Base-by-base conservation (phyloP, 1,284 basidiomycete genomes). In the Ganoderma lucidum region DNA sequence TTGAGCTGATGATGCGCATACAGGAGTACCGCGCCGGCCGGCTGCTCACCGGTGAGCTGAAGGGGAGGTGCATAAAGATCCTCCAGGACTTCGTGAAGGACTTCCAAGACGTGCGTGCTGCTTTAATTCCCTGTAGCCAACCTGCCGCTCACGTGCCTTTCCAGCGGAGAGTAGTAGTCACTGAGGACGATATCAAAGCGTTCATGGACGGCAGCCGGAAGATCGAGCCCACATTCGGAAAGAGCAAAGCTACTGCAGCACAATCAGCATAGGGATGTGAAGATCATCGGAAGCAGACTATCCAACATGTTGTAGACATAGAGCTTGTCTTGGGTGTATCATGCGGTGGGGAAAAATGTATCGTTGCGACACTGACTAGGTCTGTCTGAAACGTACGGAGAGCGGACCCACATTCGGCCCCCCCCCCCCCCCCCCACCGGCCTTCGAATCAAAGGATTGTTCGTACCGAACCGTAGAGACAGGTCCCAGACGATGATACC, bases 21-120 rank as follows among this genome's bases (percentile, higher is more conserved):
- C 73, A 97, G 93, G 95, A 97, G 70, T 99, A 99, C 83, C 91
- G 96, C 28, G 88, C 93, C 15, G 98, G 98, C 0, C 88, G 87
- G 45, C 80, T 99, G 71, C 85, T 98, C 67, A 98, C 97, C 0
- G 96, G 96, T 10, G 92, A 99, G 81, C 84, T 99, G 74, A 99
- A 99, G 84, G 91, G 91, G 32, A 91, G 86, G 79, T 98, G 96
- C 79, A 99, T 99, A 72, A 87, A 89, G 64, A 79, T 93, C 66
- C 80, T 99, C 44, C 96, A 98, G 80, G 83, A 88, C 59, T 94
- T 99, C 70, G 94, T 99, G 39, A 87, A 87, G 64, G 88, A 86
- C 0, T 99, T 99, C 87, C 97, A 99, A 83, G 93, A 94, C 82
- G 96, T 95, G 72, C 64, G 86, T 77, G 28, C 58, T 35, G 14